A percentile compares a stretch with the other conserved stretches of the same genome.
phyloP scores from a whole-genome alignment of 306 rosid species.

The Inga leiocalycina region DNA sequence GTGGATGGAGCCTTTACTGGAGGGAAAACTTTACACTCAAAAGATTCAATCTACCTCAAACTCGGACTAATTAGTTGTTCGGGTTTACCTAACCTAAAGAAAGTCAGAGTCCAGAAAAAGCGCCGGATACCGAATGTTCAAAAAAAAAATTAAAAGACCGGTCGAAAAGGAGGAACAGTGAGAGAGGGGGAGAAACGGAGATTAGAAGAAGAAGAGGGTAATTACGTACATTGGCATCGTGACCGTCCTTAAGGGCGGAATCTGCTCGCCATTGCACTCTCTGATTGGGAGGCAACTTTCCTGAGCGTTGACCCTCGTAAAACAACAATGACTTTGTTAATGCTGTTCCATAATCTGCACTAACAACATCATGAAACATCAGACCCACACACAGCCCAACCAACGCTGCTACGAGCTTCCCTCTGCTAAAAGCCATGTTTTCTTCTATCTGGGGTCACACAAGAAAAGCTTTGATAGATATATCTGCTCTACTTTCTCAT shows the following conservation, averaged over 20 bases:
- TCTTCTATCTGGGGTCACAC: background rate
- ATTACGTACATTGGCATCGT: conserved; percentile 41
- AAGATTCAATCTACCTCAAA: too few species aligned
- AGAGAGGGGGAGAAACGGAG: too few species aligned
- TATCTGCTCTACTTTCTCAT: background rate
- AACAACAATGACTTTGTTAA: conserved; percentile 52
- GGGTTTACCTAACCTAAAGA: too few species aligned
- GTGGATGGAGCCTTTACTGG: too few species aligned
- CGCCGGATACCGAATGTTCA: too few species aligned
- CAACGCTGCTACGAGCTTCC: background rate
- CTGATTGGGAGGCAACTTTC: conserved; percentile 47
- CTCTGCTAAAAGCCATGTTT: background rate
- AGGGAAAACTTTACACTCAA: too few species aligned
- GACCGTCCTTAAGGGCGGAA: conserved; percentile 63
- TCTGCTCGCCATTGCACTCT: conserved; percentile 61
- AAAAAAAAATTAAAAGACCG: too few species aligned
- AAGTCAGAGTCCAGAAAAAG: too few species aligned
- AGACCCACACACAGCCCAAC: background rate
- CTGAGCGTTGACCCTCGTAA: conserved; percentile 67
- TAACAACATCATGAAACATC: conserved; percentile 23
- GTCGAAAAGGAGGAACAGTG: too few species aligned
- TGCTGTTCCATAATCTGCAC: conserved; percentile 40
- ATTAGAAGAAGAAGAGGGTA: background rate
- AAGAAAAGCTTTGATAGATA: background rate
- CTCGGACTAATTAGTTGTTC: too few species aligned